Conservation (phyloP, 2,329 filamentous ascomycete genomes). For the Pleomassaria siparia region DNA sequence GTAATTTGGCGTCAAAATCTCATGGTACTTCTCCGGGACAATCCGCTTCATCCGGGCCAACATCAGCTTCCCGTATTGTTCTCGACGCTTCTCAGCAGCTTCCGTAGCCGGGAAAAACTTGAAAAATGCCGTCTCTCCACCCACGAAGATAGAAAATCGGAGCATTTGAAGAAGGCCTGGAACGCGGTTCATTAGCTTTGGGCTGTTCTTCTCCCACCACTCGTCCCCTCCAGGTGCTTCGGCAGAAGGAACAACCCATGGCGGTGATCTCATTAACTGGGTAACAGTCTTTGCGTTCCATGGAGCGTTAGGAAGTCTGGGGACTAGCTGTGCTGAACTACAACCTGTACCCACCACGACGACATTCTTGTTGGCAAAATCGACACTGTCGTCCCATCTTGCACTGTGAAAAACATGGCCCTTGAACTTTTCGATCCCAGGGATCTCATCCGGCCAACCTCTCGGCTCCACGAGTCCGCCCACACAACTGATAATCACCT, state of each 20-base stretch:
- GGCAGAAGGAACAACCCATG: conserved; percentile 54
- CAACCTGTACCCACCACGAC: conserved; percentile 62
- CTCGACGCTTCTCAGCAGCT: conserved; percentile 43
- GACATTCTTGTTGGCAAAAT: conserved; percentile 58
- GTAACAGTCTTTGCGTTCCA: conserved; percentile 59
- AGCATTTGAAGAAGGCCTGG: conserved; percentile 54
- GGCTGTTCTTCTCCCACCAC: conserved; percentile 51
- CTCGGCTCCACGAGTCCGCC: conserved; percentile 60
- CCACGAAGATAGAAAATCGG: conserved; percentile 49
- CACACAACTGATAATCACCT: conserved; percentile 57
- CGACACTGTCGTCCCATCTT: conserved; percentile 56
- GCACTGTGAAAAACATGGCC: conserved; percentile 61
- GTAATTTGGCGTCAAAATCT: conserved; percentile 64
- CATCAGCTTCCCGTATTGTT: conserved; percentile 46
- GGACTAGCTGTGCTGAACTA: conserved; percentile 60
- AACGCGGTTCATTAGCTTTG: conserved; percentile 49
- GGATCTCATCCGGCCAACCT: conserved; percentile 52
- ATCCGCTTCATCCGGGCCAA: conserved; percentile 50
- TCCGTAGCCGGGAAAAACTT: conserved; percentile 49
- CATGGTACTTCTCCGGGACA: conserved; percentile 62
- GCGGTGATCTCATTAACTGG: conserved; percentile 60
- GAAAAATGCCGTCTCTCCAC: conserved; percentile 49
- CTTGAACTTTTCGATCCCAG: conserved; percentile 56
- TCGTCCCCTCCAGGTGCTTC: conserved; percentile 43
- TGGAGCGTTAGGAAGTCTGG: conserved; percentile 50